These are phyloP conservation scores for Vicia villosa DNA, from an alignment of 306 rosid species.

Conservation along the genomic window DNA sequence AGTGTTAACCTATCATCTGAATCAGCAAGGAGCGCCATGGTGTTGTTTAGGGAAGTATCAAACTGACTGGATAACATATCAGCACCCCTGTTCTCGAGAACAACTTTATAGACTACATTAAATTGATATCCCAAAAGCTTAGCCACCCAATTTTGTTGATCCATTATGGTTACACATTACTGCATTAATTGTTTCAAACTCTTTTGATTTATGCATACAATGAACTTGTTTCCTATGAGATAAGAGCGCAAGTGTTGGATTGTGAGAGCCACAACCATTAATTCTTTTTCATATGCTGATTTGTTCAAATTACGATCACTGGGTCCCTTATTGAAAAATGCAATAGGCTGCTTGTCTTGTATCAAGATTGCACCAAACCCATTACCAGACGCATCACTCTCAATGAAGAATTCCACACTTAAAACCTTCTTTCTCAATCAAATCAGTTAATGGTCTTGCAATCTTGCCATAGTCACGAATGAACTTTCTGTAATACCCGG, in stretches of 20 bases:
- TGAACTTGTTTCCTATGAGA: background rate
- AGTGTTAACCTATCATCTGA: background rate
- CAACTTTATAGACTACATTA: background rate
- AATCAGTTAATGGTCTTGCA: too few relatives aligned
- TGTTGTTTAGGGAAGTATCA: background rate
- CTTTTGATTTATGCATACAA: background rate
- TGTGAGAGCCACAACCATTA: background rate
- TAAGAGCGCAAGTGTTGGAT: background rate
- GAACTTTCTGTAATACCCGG: too few relatives aligned
- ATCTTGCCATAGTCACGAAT: too few relatives aligned
- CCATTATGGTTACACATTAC: too few relatives aligned
- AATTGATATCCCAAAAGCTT: background rate
- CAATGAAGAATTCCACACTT: too few relatives aligned
- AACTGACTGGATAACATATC: background rate
- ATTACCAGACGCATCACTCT: too few relatives aligned
- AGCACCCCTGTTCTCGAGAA: background rate
- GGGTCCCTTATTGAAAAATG: background rate
- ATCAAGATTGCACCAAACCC: too few relatives aligned
- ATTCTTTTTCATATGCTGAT: too few relatives aligned
- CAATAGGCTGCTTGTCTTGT: background rate
- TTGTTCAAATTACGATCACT: too few relatives aligned
- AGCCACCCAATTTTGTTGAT: background rate
- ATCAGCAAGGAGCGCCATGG: background rate
- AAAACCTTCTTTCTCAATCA: too few relatives aligned
- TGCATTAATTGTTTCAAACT: too few relatives aligned